Base-by-base conservation (phyloP, 129 eudicot genomes). In the Chrysanthemum seticuspe region DNA sequence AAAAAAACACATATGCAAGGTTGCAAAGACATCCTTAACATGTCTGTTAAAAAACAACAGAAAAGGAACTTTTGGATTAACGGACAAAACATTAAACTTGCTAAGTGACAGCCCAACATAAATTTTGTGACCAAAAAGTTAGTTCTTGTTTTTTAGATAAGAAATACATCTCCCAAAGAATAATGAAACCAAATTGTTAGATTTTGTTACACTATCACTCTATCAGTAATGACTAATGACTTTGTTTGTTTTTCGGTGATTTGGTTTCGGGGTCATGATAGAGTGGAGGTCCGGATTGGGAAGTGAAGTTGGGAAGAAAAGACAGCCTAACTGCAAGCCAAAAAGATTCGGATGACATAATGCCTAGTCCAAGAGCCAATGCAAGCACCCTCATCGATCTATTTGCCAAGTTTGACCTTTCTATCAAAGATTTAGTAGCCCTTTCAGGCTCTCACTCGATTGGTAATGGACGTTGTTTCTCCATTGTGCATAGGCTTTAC, bases 271-370 rank as follows among this genome's bases (percentile, higher is more conserved):
- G 47, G 10, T 40, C 10, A 0, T 40, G 59, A 9, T 79, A 90
- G 98, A 94, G 89, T 72, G 97, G 98, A 75, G 98, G 98, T 31
- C 98, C 97, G 10, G 50, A 64, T 31, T 94, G 98, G 98, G 93
- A 86, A 56, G 98, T 94, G 75, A 94, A 85, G 74, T 66, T 94
- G 66, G 98, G 98, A 45, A 83, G 98, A 54, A 62, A 70, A 73
- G 98, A 94, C 67, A 94, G 98, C 78, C 59, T 94, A 61, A 85
- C 83, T 45, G 98, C 97, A 10, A 90, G 98, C 85, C 98, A 90
- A 84, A 79, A 84, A 50, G 96, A 85, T 53, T 80, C 97, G 6
- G 80, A 90, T 66, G 83, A 84, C 73, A 87, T 93, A 64, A 93
- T 93, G 93, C 98, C 98, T 13, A 93, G 98, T 71, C 98, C 98